Percentiles rank a stretch among this genome's conserved stretches.
Conservation (phyloP, 371 early-diverging fungal genomes). For the Rhizopus stolonifer region DNA sequence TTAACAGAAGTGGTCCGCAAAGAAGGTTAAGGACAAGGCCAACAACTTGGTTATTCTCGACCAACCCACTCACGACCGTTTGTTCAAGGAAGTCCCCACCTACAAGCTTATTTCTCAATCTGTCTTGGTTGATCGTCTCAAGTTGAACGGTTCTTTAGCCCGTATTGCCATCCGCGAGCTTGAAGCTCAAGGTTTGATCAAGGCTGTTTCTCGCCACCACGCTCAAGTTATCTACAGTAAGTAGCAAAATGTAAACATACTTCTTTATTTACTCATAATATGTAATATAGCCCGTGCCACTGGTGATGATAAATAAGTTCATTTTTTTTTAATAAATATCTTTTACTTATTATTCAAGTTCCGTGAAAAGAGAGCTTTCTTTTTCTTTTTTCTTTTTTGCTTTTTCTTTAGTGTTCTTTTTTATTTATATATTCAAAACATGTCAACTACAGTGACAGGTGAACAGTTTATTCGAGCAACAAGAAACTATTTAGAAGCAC, state of each 20-base stretch:
- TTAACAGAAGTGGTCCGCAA: slow-evolving; percentile 90
- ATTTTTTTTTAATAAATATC: neutral
- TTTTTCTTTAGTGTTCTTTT: slow-evolving; percentile 7
- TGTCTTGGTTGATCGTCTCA: slow-evolving; percentile 96
- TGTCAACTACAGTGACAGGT: slow-evolving; percentile 43
- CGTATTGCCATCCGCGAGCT: slow-evolving; percentile 93
- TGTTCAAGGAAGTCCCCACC: slow-evolving; percentile 98
- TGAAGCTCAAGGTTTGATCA: slow-evolving; percentile 89
- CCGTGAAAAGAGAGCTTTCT: neutral
- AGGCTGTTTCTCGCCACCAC: slow-evolving; percentile 85
- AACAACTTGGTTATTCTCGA: slow-evolving; percentile 94
- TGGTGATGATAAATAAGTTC: slow-evolving; percentile 54
- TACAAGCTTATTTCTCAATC: slow-evolving; percentile 99
- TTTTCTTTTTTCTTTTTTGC: neutral
- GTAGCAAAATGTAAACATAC: slow-evolving; percentile 4
- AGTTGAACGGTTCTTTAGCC: slow-evolving; percentile 96
- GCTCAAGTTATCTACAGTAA: slow-evolving; percentile 94
- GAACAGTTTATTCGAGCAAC: slow-evolving; percentile 61
- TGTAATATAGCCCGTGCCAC: slow-evolving; percentile 62
- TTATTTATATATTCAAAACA: slow-evolving; percentile 17
- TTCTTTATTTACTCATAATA: neutral
- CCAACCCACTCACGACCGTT: slow-evolving; percentile 87
- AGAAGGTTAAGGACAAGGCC: slow-evolving; percentile 95
- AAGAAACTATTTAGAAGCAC: slow-evolving; percentile 58
- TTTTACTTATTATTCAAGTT: neutral